Evolutionary conservation across 352 stramenopile species (phyloP).

Genomic region (Achlya hypogyna): DNA sequence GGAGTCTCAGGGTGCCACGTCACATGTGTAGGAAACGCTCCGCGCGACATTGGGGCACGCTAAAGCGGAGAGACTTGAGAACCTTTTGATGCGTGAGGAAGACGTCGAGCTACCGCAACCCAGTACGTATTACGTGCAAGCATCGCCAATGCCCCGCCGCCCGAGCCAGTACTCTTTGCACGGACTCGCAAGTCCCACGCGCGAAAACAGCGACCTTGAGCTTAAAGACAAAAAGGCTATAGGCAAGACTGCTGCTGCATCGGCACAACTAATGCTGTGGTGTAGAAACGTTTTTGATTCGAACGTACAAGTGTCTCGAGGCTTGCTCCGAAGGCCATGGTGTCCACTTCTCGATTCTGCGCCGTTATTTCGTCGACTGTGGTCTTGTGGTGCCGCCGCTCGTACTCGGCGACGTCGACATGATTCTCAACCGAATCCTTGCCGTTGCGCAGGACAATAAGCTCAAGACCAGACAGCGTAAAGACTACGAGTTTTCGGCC

Average conservation of each 20-base stretch:
- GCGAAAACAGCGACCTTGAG: not conserved
- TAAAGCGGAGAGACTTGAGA: slow-evolving; percentile 34
- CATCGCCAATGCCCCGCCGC: slow-evolving; percentile 5
- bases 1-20: not conserved
- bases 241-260: not conserved
- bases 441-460: slow-evolving; percentile 43
- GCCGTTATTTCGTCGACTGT: slow-evolving; percentile 54
- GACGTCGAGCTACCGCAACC: slow-evolving; percentile 30
- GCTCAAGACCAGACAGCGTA: slow-evolving; percentile 37
- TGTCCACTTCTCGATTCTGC: slow-evolving; percentile 55
- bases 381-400: slow-evolving; percentile 47
- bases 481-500: slow-evolving; percentile 39
- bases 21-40: slow-evolving; percentile 24
- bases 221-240: slow-evolving; percentile 19
- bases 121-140: slow-evolving; percentile 15
- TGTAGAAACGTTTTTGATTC: slow-evolving; percentile 15
- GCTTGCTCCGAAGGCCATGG: slow-evolving; percentile 35
- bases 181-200: not conserved
- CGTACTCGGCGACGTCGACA: slow-evolving; percentile 48
- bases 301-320: slow-evolving; percentile 42
- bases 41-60: slow-evolving; percentile 32
- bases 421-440: slow-evolving; percentile 53
- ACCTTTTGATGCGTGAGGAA: slow-evolving; percentile 62
- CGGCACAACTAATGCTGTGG: not conserved
- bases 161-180: not conserved